Evolutionary conservation across 2,329 filamentous ascomycete genomes (phyloP).

Genomic region (Ceratocystis ficicola): DNA sequence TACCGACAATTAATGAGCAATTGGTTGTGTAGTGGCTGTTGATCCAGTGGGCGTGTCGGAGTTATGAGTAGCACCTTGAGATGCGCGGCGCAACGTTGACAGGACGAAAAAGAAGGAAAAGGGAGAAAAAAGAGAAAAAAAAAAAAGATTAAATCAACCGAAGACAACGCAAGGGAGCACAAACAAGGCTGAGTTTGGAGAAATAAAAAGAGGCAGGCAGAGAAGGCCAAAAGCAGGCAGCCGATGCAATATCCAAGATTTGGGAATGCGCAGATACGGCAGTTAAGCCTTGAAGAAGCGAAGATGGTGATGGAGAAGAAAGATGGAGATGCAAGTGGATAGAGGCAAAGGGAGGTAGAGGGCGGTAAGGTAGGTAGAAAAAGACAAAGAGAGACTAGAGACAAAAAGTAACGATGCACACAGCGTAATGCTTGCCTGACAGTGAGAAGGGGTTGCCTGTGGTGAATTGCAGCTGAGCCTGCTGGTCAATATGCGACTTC

Average conservation of each 20-base stretch:
- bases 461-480: no score
- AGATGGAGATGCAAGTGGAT: not conserved
- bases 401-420: slow-evolving; percentile 1
- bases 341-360: not conserved
- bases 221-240: not conserved
- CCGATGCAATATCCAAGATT: not conserved
- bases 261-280: not conserved
- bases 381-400: not conserved
- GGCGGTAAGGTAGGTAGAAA: not conserved
- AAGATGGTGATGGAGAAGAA: not conserved
- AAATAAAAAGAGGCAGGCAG: not conserved
- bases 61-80: not conserved
- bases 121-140: not conserved
- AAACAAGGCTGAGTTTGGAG: slow-evolving; percentile 13
- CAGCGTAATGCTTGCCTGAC: not conserved
- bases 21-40: not conserved
- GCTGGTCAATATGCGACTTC: not conserved
- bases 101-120: not conserved
- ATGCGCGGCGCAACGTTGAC: slow-evolving; percentile 14
- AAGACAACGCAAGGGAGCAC: not conserved
- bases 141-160: slow-evolving; percentile 4
- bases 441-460: not conserved
- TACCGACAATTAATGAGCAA: not conserved
- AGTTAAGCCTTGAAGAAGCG: not conserved
- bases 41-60: not conserved